These are phyloP conservation scores for Cryptosporidium muris DNA, from an alignment of 169 alveolate species.

Conservation along the genomic window DNA sequence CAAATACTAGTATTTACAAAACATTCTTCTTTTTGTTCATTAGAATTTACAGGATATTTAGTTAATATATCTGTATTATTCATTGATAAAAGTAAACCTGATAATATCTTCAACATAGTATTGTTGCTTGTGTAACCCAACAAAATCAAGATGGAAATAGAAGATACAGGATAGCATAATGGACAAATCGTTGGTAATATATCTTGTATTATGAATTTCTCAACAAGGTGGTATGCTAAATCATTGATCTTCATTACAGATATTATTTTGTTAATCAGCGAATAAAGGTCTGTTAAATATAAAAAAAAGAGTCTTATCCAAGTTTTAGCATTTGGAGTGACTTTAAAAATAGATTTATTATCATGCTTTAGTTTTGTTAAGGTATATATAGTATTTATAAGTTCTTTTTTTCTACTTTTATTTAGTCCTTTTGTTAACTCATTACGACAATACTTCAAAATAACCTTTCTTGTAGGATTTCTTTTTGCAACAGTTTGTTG, in stretches of 20 bases:
- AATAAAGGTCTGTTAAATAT: conserved; percentile 28
- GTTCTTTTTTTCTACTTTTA: neutral
- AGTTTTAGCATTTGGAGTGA: conserved; percentile 5
- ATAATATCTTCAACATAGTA: conserved; percentile 22
- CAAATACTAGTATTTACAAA: too few relatives aligned
- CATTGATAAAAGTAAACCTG: neutral
- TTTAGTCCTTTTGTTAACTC: neutral
- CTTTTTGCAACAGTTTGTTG: conserved; percentile 3
- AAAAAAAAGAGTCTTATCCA: conserved; percentile 13
- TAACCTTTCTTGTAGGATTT: conserved; percentile 12
- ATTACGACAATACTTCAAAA: conserved; percentile 2
- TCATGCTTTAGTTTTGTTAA: neutral
- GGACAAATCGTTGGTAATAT: conserved; percentile 38
- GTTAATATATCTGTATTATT: neutral
- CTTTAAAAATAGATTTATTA: neutral
- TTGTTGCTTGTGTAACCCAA: conserved; percentile 16
- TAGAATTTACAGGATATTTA: too few relatives aligned
- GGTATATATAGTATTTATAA: conserved; percentile 4
- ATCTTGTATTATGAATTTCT: conserved; percentile 10
- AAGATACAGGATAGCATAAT: conserved; percentile 47
- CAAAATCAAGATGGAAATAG: conserved; percentile 5
- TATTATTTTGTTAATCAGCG: conserved; percentile 2
- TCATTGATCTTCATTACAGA: neutral
- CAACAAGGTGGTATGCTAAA: neutral
- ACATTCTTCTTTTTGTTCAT: too few relatives aligned